These are phyloP conservation scores for Aspergillus biplanus DNA, from an alignment of 495 filamentous ascomycete genomes.

Conservation along the genomic window DNA sequence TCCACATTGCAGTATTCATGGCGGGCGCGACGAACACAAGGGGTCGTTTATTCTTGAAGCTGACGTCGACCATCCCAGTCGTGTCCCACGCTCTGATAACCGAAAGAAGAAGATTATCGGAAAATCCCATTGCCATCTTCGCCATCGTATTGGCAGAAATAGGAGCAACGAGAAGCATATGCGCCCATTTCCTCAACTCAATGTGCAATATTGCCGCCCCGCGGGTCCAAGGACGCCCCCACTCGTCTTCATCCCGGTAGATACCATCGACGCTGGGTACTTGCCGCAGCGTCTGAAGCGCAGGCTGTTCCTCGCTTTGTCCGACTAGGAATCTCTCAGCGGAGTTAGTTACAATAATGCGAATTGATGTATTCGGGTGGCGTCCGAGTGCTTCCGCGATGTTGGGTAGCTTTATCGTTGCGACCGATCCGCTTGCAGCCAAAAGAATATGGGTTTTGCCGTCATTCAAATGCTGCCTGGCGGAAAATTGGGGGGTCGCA, in stretches of 20 bases:
- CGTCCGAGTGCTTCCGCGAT: slow-evolving; percentile 64
- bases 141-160: slow-evolving; percentile 79
- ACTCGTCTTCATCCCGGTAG: slow-evolving; percentile 80
- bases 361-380: slow-evolving; percentile 67
- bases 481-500: slow-evolving; percentile 26
- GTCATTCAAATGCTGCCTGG: slow-evolving; percentile 50
- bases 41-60: slow-evolving; percentile 28
- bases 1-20: slow-evolving; percentile 94
- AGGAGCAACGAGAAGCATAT: slow-evolving; percentile 80
- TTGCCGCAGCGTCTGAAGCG: slow-evolving; percentile 50
- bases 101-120: slow-evolving; percentile 68
- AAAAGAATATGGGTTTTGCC: slow-evolving; percentile 78
- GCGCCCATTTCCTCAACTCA: slow-evolving; percentile 77
- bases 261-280: slow-evolving; percentile 69
- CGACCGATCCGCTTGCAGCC: slow-evolving; percentile 76
- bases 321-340: slow-evolving; percentile 72
- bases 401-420: slow-evolving; percentile 85
- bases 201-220: slow-evolving; percentile 75
- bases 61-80: slow-evolving; percentile 58
- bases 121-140: slow-evolving; percentile 70
- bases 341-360: slow-evolving; percentile 73
- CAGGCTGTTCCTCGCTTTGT: slow-evolving; percentile 71
- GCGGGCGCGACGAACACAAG: slow-evolving; percentile 55
- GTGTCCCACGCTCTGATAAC: slow-evolving; percentile 91
- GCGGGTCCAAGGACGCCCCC: slow-evolving; percentile 71